Base-by-base conservation (phyloP, 495 filamentous ascomycete genomes). In the Filosporella fistucella region DNA sequence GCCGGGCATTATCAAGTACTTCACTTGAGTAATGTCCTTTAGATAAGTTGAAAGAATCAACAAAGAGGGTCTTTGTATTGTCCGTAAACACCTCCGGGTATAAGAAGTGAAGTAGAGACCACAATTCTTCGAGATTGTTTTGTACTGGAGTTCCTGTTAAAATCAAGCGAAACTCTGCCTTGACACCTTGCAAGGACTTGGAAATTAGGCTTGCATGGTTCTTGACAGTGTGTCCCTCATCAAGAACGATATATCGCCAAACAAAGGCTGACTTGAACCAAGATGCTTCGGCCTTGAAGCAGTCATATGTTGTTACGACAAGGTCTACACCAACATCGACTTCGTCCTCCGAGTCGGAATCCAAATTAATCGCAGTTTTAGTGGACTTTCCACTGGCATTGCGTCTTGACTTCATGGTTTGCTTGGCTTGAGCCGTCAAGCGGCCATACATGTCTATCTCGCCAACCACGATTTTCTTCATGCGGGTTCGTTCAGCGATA, bases 221-320 rank as follows among this genome's bases (percentile, higher is more conserved):
- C 61, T 84, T 56, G 28, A 60, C 50, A 1, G 71, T 82, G 58
- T 96, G 91, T 0, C 86, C 91, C 68, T 96, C 91, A 52, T 96
- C 90, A 5, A 95, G 71, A 14, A 95, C 83, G n/a, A 94, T 67
- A 18, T 91, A 88, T 37, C 86, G 78, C 88, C 89, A 97, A 1
- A 80, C 64, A 42, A 77, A 81, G 0, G 73, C 65, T 20, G 71
- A 71, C 45, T 75, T 74, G 57, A 86, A 80, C 76, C 80, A 84
- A 5, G 46, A 45, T 22, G 77, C 65, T 49, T 86, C 82, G 0
- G 68, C 60, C 21, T 69, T 60, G 45, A 79, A 77, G 0, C 75
- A 74, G 45, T 85, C 81, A 49, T 85, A 85, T 0, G 77, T 82
- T 0, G 80, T 84, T 0, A 86, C 63, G 0, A 86, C 57, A 18